A percentile compares a stretch with the other conserved stretches of the same genome.
Evolutionary conservation across 2,329 filamentous ascomycete species (phyloP).

Genomic region (Verticillium zaregamsianum): DNA sequence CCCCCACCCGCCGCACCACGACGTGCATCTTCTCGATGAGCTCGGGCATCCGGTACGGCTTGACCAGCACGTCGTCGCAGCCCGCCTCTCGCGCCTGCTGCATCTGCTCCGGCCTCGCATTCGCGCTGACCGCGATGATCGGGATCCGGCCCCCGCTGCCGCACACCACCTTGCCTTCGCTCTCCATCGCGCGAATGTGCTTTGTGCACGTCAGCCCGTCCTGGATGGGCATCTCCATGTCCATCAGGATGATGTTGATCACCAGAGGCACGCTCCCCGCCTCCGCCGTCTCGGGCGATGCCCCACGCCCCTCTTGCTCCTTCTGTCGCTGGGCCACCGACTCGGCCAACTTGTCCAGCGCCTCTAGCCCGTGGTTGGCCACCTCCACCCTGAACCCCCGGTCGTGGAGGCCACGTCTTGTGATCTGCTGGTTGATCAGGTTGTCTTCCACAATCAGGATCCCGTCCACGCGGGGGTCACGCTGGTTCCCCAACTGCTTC

Average conservation of each 20-base stretch:
- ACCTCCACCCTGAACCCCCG: constrained; percentile 47
- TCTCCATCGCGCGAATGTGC: constrained; percentile 59
- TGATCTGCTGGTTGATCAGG: constrained; percentile 55
- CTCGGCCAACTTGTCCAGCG: constrained; percentile 41
- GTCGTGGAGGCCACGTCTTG: constrained; percentile 45
- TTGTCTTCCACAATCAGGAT: constrained; percentile 59
- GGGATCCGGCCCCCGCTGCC: constrained; percentile 47
- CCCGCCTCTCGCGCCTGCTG: constrained; percentile 44
- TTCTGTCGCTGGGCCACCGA: constrained; percentile 15
- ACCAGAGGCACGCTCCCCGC: constrained; percentile 20
- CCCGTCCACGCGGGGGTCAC: constrained; percentile 26
- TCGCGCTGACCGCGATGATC: constrained; percentile 65
- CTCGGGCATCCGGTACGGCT: constrained; percentile 64
- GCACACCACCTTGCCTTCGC: constrained; percentile 42
- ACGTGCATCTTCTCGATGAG: constrained; percentile 55
- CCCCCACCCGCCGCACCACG: constrained; percentile 32
- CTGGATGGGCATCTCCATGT: constrained; percentile 73
- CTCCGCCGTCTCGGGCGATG: constrained; percentile 4
- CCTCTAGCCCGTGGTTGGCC: constrained; percentile 54
- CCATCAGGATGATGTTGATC: constrained; percentile 66
- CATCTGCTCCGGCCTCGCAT: constrained; percentile 60
- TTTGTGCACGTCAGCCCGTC: constrained; percentile 65
- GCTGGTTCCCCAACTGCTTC: background rate
- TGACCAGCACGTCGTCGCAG: constrained; percentile 65
- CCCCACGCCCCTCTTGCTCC: background rate